Base-by-base conservation (phyloP, 805 yeast genomes). In the Metschnikowia rubicola region DNA sequence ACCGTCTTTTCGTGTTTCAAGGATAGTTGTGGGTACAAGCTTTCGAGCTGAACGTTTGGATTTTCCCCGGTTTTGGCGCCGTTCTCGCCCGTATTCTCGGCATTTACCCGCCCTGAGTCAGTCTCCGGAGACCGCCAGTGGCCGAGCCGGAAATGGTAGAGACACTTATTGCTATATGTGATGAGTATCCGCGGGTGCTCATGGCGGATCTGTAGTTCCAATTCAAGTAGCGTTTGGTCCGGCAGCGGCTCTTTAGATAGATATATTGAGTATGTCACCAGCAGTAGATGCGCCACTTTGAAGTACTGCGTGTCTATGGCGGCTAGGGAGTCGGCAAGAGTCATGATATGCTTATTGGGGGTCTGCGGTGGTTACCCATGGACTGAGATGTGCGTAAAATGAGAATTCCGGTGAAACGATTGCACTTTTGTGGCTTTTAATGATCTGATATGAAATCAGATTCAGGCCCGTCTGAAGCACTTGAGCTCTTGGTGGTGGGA, bases 171-270 rank as follows among this genome's bases (percentile, higher is more conserved):
- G 56, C 70, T 71, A 55, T 73, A 73, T 7, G 74, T 65, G 15
- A 71, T 41, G 17, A 73, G 59, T n/a, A 68, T 63, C 41, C 61
- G 59, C 11, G 77, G 77, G 44, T 68, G 55, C 21, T 59, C 55
- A 50, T 60, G 55, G 35, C 77, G 62, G 43, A 71, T 67, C 38
- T 50, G 51, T 17, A 73, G 58, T 50, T 73, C 77, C 37, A 70
- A 52, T 47, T 72, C 76, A 7, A 73, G 51, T 12, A 71, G 61
- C n/a, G 62, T 57, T 53, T 70, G 76, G 50, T 72, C 76, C 53
- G 57, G 61, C 33, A 55, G 57, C 17, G 55, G 52, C 11, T 61
- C 53, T 33, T 42, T 52, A 35, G 66, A 9, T 10, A 35, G 52
- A 52, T 64, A 71, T 13, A 70, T 56, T 46, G 55, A 44, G 56